Evolutionary conservation across 495 filamentous ascomycete genomes (phyloP), one percentile per base, ranked within the genome.

Genomic region (Parachaetomium inaequale): DNA sequence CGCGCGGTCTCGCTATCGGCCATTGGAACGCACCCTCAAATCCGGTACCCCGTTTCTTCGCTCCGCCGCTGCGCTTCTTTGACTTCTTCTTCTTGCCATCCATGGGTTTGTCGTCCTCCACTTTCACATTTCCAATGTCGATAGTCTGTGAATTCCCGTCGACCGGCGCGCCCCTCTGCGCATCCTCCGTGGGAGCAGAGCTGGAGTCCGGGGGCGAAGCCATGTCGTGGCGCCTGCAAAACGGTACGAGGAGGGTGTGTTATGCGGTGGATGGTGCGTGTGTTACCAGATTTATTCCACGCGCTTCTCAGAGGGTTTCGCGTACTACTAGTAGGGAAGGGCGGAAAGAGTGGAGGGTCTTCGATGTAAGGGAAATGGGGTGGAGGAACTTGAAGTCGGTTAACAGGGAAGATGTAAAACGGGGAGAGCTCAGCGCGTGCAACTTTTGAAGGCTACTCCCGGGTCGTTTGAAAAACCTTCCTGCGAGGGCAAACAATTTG

Each of bases 11-110:
- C 59, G 7, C 17, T 14, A 17, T 43, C 14, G 8, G 21, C 12
- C 2, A 53, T 11, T n/a, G 25, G 4, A 31, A 61, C 72, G 49
- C 29, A 78, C 78, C 78, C 63, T 81, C 79, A 36, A 79, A 80
- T 40, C 78, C 78, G 5, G 75, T 79, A 5, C 65, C 69, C 10
- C 62, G 63, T 65, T 77, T 74, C 62, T 74, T 67, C 34, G 32
- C 36, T 28, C 19, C 29, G 38, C 47, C 29, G 51, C 70, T 64
- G 28, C 52, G 2, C 56, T 68, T 70, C 8, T 70, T 49, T 42
- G 64, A 72, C 51, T 71, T 77, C 56, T 70, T 77, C 56, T 70
- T 66, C 38, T 64, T 61, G 28, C 53, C 40, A 17, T 70, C 64
- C 0, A 46, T 7, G 7, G 15, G 12, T 21, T 47, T 17, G 29